Percentiles rank a stretch among this genome's conserved stretches.
These are phyloP conservation scores for Haplographium delicatum DNA, from an alignment of 495 filamentous ascomycete genomes.

Conservation along the genomic window DNA sequence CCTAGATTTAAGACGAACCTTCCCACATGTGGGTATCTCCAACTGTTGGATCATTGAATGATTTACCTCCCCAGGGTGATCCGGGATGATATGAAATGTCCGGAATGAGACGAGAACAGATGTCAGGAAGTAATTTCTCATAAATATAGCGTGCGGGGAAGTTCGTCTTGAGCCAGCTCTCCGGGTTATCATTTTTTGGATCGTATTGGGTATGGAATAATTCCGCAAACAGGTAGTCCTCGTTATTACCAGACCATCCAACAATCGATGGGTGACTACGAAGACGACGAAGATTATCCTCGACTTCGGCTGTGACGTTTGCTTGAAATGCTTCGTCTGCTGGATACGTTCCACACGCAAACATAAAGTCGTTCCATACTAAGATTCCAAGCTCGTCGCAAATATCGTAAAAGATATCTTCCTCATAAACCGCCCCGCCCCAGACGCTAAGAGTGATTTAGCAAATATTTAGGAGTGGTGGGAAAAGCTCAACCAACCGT, in stretches of 20 bases:
- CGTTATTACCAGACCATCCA: conserved; percentile 74
- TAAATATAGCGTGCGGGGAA: conserved; percentile 6
- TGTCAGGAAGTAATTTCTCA: conserved; percentile 5
- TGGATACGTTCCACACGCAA: conserved; percentile 65
- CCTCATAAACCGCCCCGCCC: conserved; percentile 59
- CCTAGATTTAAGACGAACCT: too few species aligned
- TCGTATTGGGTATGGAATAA: background rate
- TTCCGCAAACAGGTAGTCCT: conserved; percentile 1
- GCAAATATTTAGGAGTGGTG: background rate
- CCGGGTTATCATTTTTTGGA: background rate
- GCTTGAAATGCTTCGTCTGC: conserved; percentile 58
- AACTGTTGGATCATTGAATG: conserved; percentile 1
- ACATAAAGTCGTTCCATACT: conserved; percentile 66
- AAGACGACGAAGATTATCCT: conserved; percentile 65
- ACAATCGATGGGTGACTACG: conserved; percentile 84
- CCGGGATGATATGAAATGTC: background rate
- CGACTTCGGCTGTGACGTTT: conserved; percentile 63
- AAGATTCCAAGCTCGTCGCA: conserved; percentile 60
- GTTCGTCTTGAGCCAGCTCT: conserved; percentile 5
- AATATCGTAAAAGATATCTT: conserved; percentile 56
- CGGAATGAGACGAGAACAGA: background rate
- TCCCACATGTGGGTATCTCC: conserved; percentile 9
- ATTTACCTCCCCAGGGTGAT: conserved; percentile 4
- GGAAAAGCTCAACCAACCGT: background rate
- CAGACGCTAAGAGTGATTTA: background rate